These are phyloP conservation scores for Gilbertella persicaria DNA, from an alignment of 371 early-diverging fungal genomes.

Conservation along the genomic window DNA sequence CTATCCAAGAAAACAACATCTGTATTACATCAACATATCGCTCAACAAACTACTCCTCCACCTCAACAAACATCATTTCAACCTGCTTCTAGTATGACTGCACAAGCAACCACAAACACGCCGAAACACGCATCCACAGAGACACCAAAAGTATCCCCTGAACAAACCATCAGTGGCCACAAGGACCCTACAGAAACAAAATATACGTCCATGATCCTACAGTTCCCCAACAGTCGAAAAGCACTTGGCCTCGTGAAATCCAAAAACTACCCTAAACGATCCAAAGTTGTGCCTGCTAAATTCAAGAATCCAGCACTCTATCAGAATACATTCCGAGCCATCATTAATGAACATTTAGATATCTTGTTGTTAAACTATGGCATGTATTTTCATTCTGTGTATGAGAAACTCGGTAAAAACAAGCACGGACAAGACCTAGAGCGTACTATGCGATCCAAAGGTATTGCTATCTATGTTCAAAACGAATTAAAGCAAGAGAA, in stretches of 20 bases:
- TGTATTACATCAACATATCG: conserved; percentile 3
- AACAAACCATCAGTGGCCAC: not conserved
- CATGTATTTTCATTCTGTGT: conserved; percentile 29
- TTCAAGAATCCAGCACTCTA: conserved; percentile 42
- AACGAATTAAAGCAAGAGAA: conserved; percentile 22
- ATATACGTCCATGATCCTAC: not conserved
- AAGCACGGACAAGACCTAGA: conserved; percentile 27
- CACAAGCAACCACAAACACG: too few relatives aligned
- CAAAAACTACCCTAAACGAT: conserved; percentile 28
- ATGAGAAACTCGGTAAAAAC: conserved; percentile 25
- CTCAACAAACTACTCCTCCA: not conserved
- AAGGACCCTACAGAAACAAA: not conserved
- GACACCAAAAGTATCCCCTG: not conserved
- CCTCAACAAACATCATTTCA: conserved; percentile 4
- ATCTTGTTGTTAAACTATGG: conserved; percentile 39
- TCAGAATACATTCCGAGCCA: conserved; percentile 45
- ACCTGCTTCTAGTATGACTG: conserved; percentile 3
- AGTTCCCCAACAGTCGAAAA: conserved; percentile 24
- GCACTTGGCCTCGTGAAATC: conserved; percentile 4
- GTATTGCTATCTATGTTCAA: conserved; percentile 36
- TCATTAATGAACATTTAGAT: conserved; percentile 63
- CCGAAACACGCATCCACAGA: too few relatives aligned
- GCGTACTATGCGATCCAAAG: conserved; percentile 36
- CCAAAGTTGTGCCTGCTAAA: conserved; percentile 19
- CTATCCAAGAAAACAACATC: conserved; percentile 27